Percentiles rank a stretch among this genome's conserved stretches.
Conservation (phyloP, 306 rosid genomes). For the Malus sieversii region DNA sequence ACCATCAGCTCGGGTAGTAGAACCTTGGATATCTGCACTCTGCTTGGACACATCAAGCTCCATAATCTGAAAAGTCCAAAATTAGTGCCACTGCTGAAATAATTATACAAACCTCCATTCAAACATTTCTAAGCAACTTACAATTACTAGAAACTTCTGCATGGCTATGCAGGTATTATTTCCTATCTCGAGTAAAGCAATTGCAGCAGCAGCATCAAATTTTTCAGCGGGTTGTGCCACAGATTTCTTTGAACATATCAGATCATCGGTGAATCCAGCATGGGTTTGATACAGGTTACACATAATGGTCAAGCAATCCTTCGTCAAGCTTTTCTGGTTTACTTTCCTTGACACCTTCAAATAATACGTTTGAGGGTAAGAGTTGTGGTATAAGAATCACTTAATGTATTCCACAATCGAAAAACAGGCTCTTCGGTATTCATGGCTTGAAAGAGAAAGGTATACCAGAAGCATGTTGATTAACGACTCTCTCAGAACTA, state of each 20-base stretch:
- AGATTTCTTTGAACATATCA: constrained; percentile 25
- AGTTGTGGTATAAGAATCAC: not conserved
- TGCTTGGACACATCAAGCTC: constrained; percentile 69
- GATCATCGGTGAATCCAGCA: constrained; percentile 29
- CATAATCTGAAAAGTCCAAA: constrained; percentile 47
- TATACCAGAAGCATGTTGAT: constrained; percentile 68
- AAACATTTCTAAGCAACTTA: constrained; percentile 21
- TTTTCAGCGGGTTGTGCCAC: constrained; percentile 24
- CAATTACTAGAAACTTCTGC: constrained; percentile 60
- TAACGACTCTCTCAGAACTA: constrained; percentile 66
- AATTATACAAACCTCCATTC: not conserved
- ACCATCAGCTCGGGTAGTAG: constrained; percentile 67
- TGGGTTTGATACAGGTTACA: constrained; percentile 50
- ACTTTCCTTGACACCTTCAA: constrained; percentile 70
- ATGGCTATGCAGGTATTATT: constrained; percentile 43
- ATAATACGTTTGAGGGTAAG: constrained; percentile 14
- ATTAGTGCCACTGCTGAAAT: constrained; percentile 20
- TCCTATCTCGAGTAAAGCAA: constrained; percentile 56
- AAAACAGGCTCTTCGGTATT: constrained; percentile 13
- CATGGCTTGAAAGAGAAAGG: constrained; percentile 12
- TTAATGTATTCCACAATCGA: not conserved
- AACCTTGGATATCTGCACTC: constrained; percentile 59
- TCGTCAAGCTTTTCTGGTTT: constrained; percentile 62
- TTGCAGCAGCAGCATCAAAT: constrained; percentile 29
- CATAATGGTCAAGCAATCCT: constrained; percentile 49